Evolutionary conservation across 208 protist genomes (phyloP).

Genomic region (Tritrichomonas foetus): DNA sequence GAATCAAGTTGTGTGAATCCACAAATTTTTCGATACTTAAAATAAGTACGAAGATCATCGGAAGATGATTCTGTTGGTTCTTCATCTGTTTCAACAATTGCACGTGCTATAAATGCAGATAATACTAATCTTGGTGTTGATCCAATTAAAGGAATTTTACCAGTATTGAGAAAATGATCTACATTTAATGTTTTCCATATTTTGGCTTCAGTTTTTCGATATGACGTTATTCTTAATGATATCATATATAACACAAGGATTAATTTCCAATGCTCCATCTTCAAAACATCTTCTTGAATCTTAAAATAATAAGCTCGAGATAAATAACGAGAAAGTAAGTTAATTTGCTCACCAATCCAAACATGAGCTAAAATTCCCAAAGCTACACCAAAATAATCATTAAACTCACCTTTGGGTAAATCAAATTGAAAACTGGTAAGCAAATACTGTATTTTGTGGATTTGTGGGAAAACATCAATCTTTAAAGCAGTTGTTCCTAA

Average conservation of each 20-base stretch:
- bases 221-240: background rate
- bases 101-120: background rate
- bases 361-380: background rate
- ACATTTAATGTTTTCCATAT: background rate
- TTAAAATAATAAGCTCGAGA: background rate
- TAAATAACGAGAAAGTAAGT: background rate
- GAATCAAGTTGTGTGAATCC: background rate
- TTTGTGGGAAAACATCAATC: background rate
- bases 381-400: background rate
- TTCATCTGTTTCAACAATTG: background rate
- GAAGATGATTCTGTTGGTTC: background rate
- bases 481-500: background rate
- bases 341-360: background rate
- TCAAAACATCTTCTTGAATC: background rate
- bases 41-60: background rate
- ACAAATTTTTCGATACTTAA: background rate
- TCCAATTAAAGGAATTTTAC: background rate
- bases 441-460: slow-evolving; percentile 7
- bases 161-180: background rate
- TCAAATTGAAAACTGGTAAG: background rate
- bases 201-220: background rate
- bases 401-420: background rate
- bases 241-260: background rate
- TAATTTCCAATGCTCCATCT: background rate
- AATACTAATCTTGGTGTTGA: background rate